Percentiles rank a stretch among this genome's conserved stretches.
phyloP scores from a whole-genome alignment of 805 yeast genomes.

The Brettanomyces custersianus region DNA sequence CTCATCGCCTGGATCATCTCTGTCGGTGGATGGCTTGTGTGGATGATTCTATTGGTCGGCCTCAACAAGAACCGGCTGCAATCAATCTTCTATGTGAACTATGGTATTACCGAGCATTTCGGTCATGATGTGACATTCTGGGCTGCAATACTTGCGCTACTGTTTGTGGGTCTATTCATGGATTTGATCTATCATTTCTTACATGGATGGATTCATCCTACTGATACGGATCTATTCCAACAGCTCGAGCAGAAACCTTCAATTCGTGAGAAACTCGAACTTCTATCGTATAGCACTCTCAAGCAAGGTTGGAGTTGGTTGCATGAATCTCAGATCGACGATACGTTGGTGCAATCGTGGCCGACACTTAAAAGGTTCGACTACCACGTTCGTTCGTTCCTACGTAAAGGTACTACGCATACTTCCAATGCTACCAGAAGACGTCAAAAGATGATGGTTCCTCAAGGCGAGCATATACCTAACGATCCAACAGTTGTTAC shows the following conservation, averaged over 20 bases:
- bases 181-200: slow-evolving; percentile 58
- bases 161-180: slow-evolving; percentile 49
- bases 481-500: slow-evolving; percentile 31
- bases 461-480: slow-evolving; percentile 42
- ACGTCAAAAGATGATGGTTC: slow-evolving; percentile 39
- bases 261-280: slow-evolving; percentile 62
- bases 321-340: slow-evolving; percentile 24
- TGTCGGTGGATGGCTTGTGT: slow-evolving; percentile 74
- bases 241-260: slow-evolving; percentile 61
- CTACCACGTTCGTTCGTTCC: slow-evolving; percentile 21
- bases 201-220: slow-evolving; percentile 48
- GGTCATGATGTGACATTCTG: slow-evolving; percentile 84
- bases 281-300: slow-evolving; percentile 63
- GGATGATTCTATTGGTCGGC: slow-evolving; percentile 72
- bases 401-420: slow-evolving; percentile 26
- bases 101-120: slow-evolving; percentile 61
- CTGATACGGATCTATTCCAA: slow-evolving; percentile 74
- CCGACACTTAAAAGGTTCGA: slow-evolving; percentile 10
- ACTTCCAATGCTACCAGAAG: slow-evolving; percentile 26
- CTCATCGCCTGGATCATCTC: slow-evolving; percentile 60
- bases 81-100: slow-evolving; percentile 60
- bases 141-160: slow-evolving; percentile 58
- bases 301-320: slow-evolving; percentile 70
- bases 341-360: slow-evolving; percentile 16
- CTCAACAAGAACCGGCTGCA: slow-evolving; percentile 47